phyloP scores from a whole-genome alignment of 176 grass and related monocot genomes.

The Leersia perrieri region DNA sequence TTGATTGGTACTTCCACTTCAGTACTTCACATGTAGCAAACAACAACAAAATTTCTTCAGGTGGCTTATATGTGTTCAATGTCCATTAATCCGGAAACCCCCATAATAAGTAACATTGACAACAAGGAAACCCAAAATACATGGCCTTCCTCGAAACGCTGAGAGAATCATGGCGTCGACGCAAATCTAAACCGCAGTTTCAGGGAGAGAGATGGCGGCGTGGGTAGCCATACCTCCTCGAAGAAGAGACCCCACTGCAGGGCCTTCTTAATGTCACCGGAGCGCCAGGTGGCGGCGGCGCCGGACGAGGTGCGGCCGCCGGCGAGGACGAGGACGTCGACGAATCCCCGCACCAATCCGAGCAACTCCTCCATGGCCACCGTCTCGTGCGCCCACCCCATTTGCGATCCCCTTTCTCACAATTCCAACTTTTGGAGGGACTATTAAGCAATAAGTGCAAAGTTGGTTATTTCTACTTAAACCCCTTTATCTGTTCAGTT shows the following conservation, averaged over 20 bases:
- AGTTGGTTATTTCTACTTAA: neutral
- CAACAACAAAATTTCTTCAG: neutral
- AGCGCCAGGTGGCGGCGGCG: conserved; percentile 41
- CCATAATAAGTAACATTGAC: neutral
- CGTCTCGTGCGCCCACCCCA: conserved; percentile 52
- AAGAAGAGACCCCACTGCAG: conserved; percentile 77
- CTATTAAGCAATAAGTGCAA: neutral
- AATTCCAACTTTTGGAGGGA: conserved; percentile 21
- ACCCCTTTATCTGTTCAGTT: neutral
- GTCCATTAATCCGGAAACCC: neutral
- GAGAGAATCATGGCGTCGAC: neutral
- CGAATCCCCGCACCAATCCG: conserved; percentile 55
- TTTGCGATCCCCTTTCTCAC: neutral
- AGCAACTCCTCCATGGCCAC: conserved; percentile 54
- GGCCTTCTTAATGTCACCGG: conserved; percentile 41
- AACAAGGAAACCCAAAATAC: neutral
- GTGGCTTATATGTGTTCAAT: neutral
- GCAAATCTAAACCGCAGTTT: neutral
- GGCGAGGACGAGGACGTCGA: conserved; percentile 76
- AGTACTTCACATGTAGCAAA: neutral
- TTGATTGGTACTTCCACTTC: neutral
- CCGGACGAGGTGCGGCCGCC: conserved; percentile 66
- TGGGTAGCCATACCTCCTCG: conserved; percentile 52
- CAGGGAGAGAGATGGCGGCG: neutral
- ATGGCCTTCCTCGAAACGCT: neutral